A percentile compares a stretch with the other conserved stretches of the same genome.
Conservation (phyloP, 345 rosid species). For the Eucalyptus brandiana region DNA sequence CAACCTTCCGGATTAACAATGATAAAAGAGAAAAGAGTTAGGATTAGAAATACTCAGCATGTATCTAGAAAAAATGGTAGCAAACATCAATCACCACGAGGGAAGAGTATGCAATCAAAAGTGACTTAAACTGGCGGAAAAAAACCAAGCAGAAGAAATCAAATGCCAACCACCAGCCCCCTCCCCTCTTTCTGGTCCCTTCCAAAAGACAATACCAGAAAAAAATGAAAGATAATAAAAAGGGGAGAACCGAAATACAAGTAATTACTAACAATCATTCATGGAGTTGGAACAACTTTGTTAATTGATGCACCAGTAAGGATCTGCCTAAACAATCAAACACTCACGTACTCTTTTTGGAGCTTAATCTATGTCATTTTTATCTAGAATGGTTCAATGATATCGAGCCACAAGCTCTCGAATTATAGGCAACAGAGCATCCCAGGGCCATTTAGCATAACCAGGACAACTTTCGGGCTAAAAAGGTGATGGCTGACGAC, state of each 20-base stretch:
- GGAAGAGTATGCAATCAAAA: neutral
- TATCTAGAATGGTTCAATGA: neutral
- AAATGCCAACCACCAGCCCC: neutral
- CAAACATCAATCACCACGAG: neutral
- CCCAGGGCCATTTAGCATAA: neutral
- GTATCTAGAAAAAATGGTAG: neutral
- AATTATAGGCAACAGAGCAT: neutral
- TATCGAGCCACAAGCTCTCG: neutral
- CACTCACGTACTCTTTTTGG: neutral
- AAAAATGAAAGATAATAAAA: neutral
- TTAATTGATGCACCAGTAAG: neutral
- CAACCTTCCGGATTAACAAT: conserved; percentile 35
- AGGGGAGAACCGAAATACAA: neutral
- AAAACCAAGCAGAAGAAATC: neutral
- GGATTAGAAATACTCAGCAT: neutral
- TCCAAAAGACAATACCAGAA: neutral
- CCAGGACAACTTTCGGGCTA: neutral
- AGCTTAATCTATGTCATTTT: neutral
- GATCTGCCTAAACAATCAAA: neutral
- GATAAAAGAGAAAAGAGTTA: neutral
- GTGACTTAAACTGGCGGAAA: neutral
- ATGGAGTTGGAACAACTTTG: neutral
- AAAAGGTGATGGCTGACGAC: neutral
- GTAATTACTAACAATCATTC: neutral
- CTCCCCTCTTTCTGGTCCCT: neutral